Evolutionary conservation across 2,329 filamentous ascomycete genomes (phyloP).

Genomic region (Trichoderma atroviride): DNA sequence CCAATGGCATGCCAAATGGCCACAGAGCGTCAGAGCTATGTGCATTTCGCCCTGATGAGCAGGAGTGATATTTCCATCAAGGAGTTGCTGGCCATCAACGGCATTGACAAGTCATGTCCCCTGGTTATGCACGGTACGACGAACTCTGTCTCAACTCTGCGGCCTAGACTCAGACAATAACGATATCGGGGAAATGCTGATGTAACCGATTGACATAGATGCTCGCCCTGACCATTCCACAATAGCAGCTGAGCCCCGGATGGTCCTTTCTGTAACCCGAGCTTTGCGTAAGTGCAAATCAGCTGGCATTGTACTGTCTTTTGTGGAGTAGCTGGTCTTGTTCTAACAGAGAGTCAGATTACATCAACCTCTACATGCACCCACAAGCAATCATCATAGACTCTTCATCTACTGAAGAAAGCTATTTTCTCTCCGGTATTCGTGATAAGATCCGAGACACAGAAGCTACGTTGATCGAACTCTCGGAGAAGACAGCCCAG

Average conservation of each 20-base stretch:
- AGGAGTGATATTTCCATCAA: constrained; percentile 69
- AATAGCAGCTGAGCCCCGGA: constrained; percentile 69
- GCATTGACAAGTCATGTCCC: constrained; percentile 70
- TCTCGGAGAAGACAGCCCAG: constrained; percentile 66
- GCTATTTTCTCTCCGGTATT: constrained; percentile 65
- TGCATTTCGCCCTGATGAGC: constrained; percentile 82
- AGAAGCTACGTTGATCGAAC: constrained; percentile 68
- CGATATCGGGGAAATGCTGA: constrained; percentile 27
- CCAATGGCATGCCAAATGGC: constrained; percentile 90
- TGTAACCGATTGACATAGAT: constrained; percentile 53
- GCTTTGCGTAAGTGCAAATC: constrained; percentile 58
- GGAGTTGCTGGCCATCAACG: constrained; percentile 75
- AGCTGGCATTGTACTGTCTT: constrained; percentile 3
- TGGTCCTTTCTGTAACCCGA: constrained; percentile 64
- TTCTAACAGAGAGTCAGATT: constrained; percentile 41
- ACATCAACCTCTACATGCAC: constrained; percentile 73
- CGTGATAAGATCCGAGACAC: constrained; percentile 56
- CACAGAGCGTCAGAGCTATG: constrained; percentile 65
- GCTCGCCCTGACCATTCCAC: constrained; percentile 74
- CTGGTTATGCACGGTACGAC: constrained; percentile 60
- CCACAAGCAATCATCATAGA: constrained; percentile 79
- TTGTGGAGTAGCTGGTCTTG: neutral
- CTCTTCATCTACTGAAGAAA: constrained; percentile 65
- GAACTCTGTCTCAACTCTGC: neutral
- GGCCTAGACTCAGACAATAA: neutral